Evolutionary conservation across 1,139 yeast genomes (phyloP), one percentile per base, ranked within the genome.

Genomic region (Scheffersomyces cryptocercus): DNA sequence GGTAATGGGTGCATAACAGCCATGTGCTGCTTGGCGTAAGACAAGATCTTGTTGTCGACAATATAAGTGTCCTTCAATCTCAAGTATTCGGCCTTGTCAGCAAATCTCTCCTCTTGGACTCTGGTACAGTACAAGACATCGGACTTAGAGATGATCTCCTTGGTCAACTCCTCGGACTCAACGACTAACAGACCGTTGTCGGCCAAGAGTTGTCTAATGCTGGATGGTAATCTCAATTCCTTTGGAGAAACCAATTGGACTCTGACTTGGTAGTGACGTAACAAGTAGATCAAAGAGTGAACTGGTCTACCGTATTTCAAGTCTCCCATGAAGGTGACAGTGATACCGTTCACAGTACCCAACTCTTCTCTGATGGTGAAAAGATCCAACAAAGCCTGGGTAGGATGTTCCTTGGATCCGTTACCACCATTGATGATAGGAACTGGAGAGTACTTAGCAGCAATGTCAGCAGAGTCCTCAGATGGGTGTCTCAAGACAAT

Each of bases 1-100:
- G 99, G 99, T 60, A 95, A 81, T 67, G 99, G 99, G 68, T 95
- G 99, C 96, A 95, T 86, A 51, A 95, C 87, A 69, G 97, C 90
- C 99, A 93, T 93, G 72, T 93, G 97, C 68, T 89, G 90, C 75
- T 95, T 95, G 58, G 99, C 98, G 65, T 86, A 83, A 40, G 90
- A 79, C 65, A 95, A 79, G 52, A 93, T 87, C 72, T 81, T 85
- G 81, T 93, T 91, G 73, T 93, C 97, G 53, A 95, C 95, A 61
- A 89, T 80, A 70, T 90, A 95, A 28, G 88, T 79, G 66, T 93
- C 96, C 80, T 90, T 93, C 67, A 93, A 82, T 62, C 93, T 80
- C 65, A 86, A 85, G 73, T 89, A 95, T 65, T 89, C 88, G 40
- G 74, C 83, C 58, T 70, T 74, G 65, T 85, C 84, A 43, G 77